A percentile compares a stretch with the other conserved stretches of the same genome.
Evolutionary conservation across 2,329 filamentous ascomycete genomes (phyloP).

Genomic region (Aureobasidium lini): DNA sequence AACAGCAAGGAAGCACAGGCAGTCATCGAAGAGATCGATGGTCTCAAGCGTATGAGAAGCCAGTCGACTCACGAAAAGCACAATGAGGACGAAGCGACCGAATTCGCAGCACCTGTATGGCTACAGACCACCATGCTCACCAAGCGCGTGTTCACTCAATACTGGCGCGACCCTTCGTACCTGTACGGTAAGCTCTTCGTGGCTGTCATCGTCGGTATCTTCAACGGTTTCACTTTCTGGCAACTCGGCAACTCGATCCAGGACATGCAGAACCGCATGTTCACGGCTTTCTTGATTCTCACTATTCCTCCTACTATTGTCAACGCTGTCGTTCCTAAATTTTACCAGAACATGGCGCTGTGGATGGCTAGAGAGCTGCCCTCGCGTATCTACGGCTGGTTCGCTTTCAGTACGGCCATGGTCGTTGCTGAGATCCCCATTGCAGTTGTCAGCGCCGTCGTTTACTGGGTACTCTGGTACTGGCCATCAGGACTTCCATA

Average conservation of each 20-base stretch:
- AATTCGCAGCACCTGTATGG: conserved; percentile 57
- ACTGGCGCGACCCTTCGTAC: conserved; percentile 71
- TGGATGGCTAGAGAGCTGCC: conserved; percentile 70
- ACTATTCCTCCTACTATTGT: conserved; percentile 61
- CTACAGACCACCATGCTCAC: conserved; percentile 60
- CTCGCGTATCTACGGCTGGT: conserved; percentile 68
- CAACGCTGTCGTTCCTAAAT: conserved; percentile 69
- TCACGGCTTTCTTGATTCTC: conserved; percentile 56
- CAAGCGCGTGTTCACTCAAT: conserved; percentile 61
- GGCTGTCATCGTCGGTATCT: conserved; percentile 62
- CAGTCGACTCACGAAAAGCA: conserved; percentile 31
- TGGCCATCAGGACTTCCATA: conserved; percentile 64
- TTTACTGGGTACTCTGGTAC: conserved; percentile 74
- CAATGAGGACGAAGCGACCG: conserved; percentile 16
- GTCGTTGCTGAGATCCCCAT: conserved; percentile 66
- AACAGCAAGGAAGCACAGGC: conserved; percentile 54
- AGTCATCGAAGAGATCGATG: conserved; percentile 58
- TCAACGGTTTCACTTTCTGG: conserved; percentile 76
- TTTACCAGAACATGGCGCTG: conserved; percentile 63
- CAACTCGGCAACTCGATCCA: conserved; percentile 56
- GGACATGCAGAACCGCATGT: conserved; percentile 72
- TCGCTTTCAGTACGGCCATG: conserved; percentile 67
- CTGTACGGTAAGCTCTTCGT: conserved; percentile 71
- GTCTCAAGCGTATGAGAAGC: conserved; percentile 52
- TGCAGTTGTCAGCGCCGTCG: conserved; percentile 53